Base-by-base conservation (phyloP, 2,329 filamentous ascomycete species). In the Hypoxylon sp. region DNA sequence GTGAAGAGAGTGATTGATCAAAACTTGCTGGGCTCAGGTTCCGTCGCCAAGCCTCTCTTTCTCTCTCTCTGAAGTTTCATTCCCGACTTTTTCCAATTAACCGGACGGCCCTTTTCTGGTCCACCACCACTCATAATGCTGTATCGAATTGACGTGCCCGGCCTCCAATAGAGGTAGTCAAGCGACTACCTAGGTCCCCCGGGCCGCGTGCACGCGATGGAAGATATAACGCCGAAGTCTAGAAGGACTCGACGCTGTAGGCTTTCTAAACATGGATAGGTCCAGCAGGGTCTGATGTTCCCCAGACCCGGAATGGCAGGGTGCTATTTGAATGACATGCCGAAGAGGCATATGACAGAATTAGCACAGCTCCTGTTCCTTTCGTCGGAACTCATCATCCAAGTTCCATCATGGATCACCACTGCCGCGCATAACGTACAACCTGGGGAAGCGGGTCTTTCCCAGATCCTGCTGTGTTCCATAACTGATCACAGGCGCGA, bases 61-160 rank as follows among this genome's bases (percentile, higher is more conserved):
- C 62, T 50, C 23, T 62, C 55, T n/a, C n/a, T n/a, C n/a, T n/a
- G n/a, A 59, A 56, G 69, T 71, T 69, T 62, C 67, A 68, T 71
- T 58, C 56, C n/a, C 60, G 67, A 58, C 45, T 68, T 72, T 72
- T 69, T 52, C 69, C 69, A 68, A 68, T 64, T 70, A 63, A 60
- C 64, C 69, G 50, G 59, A 59, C 64, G 67, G 69, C 53, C 59
- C 67, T 65, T 70, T 68, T 69, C 60, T 59, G 17, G 48, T 60
- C 55, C 62, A 64, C 60, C 32, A 25, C 17, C 58, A 43, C 23
- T 46, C 41, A 51, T 25, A 32, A 46, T 43, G 17, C 36, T 50
- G 34, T 28, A 2, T 30, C 41, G 32, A 13, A 36, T 14, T 46
- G 32, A 53, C 36, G 21, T 14, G 48, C 13, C 21, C 36, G 36